Evolutionary conservation across 176 grass and related monocot genomes (phyloP), one percentile per base, ranked within the genome.

Genomic region (Miscanthus lutarioriparius): DNA sequence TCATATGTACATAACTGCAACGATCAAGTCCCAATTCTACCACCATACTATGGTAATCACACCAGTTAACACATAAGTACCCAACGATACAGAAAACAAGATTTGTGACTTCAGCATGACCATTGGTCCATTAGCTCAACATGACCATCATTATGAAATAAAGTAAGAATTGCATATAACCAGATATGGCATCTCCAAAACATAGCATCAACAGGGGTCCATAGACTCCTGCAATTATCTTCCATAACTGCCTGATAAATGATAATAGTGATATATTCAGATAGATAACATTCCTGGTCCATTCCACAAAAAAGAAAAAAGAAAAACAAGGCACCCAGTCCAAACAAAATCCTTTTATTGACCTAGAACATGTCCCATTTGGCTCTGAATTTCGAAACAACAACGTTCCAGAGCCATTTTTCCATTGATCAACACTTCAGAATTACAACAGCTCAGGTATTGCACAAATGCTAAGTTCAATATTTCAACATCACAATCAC

Each of bases 401-500:
- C 13, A 51, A 69, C 59, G 17, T 49, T 40, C 6, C 16, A 41
- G n/a, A 41, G 33, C 64, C 2, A 0, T 39, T 13, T 79, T 58
- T 40, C 2, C 61, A 59, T 35, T 8, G 48, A 2, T 39, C 14
- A 39, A 69, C 74, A 74, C 40, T 53, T 64, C 20, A 76, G 40
- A 87, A 80, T 26, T 27, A 70, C 49, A n/a, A 70, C 49, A 76
- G 17, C 23, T 53, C 40, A 72, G 76, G 15, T 1, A 5, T 22
- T 4, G 20, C 3, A 10, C 41, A 86, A 26, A 82, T 40, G 32
- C 23, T 28, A 72, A 72, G 6, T 16, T 27, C 5, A 76, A 62
- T 10, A 11, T 64, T 89, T 59, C 10, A 23, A 35, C 53, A 27
- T 81, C 73, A 89, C 32, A 92, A 83, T 89, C 85, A 97, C 33